Evolutionary conservation across 1,284 basidiomycete species (phyloP).

Genomic region (Sporisorium iseilematis-ciliati): DNA sequence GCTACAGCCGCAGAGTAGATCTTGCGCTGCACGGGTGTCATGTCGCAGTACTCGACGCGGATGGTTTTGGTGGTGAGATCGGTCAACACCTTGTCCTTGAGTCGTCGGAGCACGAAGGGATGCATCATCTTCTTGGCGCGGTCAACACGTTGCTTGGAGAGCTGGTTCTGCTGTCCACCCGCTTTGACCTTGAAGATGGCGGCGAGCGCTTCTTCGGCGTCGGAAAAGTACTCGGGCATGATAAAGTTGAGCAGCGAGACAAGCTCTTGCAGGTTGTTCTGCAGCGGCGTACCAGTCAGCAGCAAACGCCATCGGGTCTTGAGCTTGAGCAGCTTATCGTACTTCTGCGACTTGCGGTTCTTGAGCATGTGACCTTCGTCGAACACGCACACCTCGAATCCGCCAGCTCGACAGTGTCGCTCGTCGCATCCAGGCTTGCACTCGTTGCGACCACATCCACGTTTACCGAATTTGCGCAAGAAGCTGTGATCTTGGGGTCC

Average conservation of each 20-base stretch:
- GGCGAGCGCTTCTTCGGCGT: conserved; percentile 80
- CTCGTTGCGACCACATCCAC: conserved; percentile 44
- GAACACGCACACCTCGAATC: conserved; percentile 87
- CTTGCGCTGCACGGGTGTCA: conserved; percentile 84
- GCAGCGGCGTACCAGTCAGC: conserved; percentile 94
- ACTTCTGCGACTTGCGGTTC: conserved; percentile 95
- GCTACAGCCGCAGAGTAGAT: conserved; percentile 88
- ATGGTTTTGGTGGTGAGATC: conserved; percentile 93
- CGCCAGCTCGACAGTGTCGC: conserved; percentile 71
- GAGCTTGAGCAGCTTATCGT: conserved; percentile 87
- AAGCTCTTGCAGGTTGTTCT: conserved; percentile 86
- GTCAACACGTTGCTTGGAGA: conserved; percentile 90
- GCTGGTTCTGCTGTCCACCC: conserved; percentile 84
- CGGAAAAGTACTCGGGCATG: conserved; percentile 87
- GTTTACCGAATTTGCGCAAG: conserved; percentile 74
- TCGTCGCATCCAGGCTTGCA: conserved; percentile 43
- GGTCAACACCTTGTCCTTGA: conserved; percentile 88
- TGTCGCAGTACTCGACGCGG: conserved; percentile 91
- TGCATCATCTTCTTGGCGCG: conserved; percentile 99
- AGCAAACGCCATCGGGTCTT: conserved; percentile 89
- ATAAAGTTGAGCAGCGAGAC: conserved; percentile 96
- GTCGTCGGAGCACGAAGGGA: conserved; percentile 93
- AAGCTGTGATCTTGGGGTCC: conserved; percentile 85
- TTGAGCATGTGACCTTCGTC: conserved; percentile 97
- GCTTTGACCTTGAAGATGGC: conserved; percentile 97